Percentiles rank a stretch among this genome's conserved stretches.
phyloP scores from a whole-genome alignment of 495 filamentous ascomycete species.

The Lasiosphaeria hispida region DNA sequence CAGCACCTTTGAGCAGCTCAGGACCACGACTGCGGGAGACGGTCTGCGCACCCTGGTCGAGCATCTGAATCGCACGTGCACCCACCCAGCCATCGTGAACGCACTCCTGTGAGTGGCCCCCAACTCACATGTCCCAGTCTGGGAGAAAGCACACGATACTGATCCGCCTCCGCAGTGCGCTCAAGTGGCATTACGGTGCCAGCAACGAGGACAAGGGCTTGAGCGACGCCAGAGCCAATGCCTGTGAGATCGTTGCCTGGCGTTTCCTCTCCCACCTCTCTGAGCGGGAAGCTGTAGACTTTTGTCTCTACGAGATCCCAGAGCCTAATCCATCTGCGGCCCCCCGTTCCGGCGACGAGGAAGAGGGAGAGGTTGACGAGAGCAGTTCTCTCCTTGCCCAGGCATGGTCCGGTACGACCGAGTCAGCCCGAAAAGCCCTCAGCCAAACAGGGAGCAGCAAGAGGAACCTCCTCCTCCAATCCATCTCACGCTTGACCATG shows the following conservation, averaged over 20 bases:
- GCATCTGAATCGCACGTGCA: constrained; percentile 60
- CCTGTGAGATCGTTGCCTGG: constrained; percentile 92
- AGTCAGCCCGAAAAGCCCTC: constrained; percentile 17
- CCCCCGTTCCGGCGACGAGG: constrained; percentile 18
- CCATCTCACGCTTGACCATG: constrained; percentile 46
- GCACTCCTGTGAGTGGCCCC: constrained; percentile 65
- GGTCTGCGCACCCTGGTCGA: constrained; percentile 63
- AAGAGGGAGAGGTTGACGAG: constrained; percentile 37
- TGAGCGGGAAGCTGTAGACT: constrained; percentile 78
- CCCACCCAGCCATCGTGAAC: constrained; percentile 72
- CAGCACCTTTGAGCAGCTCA: constrained; percentile 76
- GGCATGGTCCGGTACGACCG: constrained; percentile 19
- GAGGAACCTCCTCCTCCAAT: constrained; percentile 40
- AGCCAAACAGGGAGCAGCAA: constrained; percentile 20
- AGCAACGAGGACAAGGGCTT: constrained; percentile 66
- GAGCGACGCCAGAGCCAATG: constrained; percentile 73
- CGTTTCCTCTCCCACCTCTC: constrained; percentile 77
- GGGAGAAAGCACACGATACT: background rate
- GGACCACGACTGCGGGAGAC: constrained; percentile 63
- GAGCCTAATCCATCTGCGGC: constrained; percentile 25
- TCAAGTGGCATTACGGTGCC: constrained; percentile 74
- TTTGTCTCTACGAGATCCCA: constrained; percentile 77
- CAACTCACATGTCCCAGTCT: background rate
- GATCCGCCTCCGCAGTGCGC: constrained; percentile 49
- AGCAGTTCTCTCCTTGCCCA: constrained; percentile 36